phyloP scores from a whole-genome alignment of 2,329 filamentous ascomycete species.

The Talaromyces sp. region DNA sequence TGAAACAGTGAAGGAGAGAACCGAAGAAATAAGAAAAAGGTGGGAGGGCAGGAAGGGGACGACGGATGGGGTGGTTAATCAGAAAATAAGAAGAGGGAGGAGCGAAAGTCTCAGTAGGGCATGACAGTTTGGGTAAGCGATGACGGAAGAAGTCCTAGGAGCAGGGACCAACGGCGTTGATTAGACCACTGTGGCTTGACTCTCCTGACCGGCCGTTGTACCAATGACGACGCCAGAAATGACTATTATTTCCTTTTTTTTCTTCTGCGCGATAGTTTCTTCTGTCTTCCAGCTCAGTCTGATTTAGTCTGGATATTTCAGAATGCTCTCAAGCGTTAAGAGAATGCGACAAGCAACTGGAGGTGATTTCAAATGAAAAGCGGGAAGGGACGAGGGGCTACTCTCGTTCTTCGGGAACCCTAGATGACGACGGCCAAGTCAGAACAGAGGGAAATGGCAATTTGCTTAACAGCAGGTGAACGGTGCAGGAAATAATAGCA shows the following conservation, averaged over 20 bases:
- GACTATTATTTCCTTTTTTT: background rate
- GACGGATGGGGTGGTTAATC: background rate
- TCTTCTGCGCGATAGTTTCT: background rate
- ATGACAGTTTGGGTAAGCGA: conserved; percentile 6
- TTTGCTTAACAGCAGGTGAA: background rate
- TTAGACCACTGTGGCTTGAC: background rate
- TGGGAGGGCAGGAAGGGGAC: background rate
- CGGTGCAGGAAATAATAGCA: background rate
- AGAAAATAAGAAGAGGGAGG: background rate
- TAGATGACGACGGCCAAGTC: background rate
- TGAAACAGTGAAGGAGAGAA: background rate
- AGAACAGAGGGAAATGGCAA: background rate
- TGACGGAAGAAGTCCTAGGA: conserved; percentile 10
- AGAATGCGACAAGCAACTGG: background rate
- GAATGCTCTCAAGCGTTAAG: background rate
- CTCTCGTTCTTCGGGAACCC: background rate
- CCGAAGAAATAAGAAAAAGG: background rate
- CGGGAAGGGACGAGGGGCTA: conserved; percentile 3
- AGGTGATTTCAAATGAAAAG: background rate
- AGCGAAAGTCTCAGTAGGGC: background rate
- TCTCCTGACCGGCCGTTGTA: background rate
- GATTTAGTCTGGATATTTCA: background rate
- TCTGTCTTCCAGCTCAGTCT: background rate
- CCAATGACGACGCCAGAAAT: conserved; percentile 1
- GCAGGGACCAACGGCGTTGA: conserved; percentile 5